These are phyloP conservation scores for Kodamaea arcana DNA, from an alignment of 1,139 yeast species.

Conservation along the genomic window DNA sequence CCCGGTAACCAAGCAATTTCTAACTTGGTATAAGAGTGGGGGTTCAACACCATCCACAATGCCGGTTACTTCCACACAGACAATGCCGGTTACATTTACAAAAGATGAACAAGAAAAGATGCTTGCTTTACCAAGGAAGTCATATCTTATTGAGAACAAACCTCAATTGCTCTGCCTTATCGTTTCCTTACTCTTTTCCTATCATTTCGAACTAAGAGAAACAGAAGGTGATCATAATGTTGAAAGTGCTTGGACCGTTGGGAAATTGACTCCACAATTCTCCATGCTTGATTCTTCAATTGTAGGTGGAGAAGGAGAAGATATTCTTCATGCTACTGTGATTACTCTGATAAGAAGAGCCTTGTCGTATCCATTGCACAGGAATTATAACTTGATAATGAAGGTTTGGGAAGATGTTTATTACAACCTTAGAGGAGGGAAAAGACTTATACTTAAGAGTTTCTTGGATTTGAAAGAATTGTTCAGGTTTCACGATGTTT, in stretches of 20 bases:
- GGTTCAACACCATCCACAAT: slow-evolving; percentile 21
- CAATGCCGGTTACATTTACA: slow-evolving; percentile 48
- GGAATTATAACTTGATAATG: slow-evolving; percentile 58
- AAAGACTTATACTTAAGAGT: slow-evolving; percentile 55
- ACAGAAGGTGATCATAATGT: slow-evolving; percentile 74
- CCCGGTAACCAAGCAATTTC: slow-evolving; percentile 40
- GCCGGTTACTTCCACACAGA: slow-evolving; percentile 15
- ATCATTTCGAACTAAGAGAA: slow-evolving; percentile 69
- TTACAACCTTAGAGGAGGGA: slow-evolving; percentile 62
- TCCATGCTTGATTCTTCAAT: slow-evolving; percentile 62
- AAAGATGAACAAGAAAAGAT: slow-evolving; percentile 61
- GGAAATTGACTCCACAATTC: slow-evolving; percentile 76
- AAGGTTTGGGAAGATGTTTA: slow-evolving; percentile 78
- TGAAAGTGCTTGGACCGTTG: slow-evolving; percentile 94
- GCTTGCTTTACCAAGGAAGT: slow-evolving; percentile 62
- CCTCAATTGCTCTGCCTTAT: slow-evolving; percentile 53
- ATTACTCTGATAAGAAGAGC: slow-evolving; percentile 68
- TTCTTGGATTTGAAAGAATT: slow-evolving; percentile 62
- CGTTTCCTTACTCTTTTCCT: slow-evolving; percentile 65
- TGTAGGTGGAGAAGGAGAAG: slow-evolving; percentile 18
- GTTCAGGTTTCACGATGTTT: slow-evolving; percentile 84
- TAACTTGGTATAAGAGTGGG: slow-evolving; percentile 48
- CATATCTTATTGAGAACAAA: slow-evolving; percentile 50
- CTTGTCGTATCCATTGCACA: slow-evolving; percentile 71
- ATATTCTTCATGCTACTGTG: slow-evolving; percentile 46